Conservation (phyloP, 1,139 yeast species). For the Meyerozyma smithsonii region DNA sequence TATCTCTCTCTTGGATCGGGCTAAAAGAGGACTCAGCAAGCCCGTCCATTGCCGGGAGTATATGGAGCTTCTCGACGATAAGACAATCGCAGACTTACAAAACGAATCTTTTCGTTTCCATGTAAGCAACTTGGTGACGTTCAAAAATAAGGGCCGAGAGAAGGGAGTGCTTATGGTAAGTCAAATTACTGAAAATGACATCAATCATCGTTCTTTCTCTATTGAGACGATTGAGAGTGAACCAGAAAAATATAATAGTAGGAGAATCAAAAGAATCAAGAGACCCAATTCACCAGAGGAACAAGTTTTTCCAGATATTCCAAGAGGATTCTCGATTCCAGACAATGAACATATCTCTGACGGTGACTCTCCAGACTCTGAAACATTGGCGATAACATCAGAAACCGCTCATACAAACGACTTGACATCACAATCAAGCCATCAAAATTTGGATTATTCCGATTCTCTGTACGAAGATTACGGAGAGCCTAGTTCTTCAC, state of each 20-base stretch:
- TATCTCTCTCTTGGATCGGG: not conserved
- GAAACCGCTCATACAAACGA: not conserved
- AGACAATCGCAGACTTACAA: not conserved
- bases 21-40: not conserved
- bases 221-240: not conserved
- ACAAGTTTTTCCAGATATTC: not conserved
- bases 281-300: not conserved
- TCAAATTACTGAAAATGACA: not conserved
- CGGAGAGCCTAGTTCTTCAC: too few relatives aligned
- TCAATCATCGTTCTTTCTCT: not conserved
- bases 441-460: not conserved
- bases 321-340: not conserved
- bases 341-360: not conserved
- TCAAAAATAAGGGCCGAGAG: not conserved
- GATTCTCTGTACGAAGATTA: not conserved
- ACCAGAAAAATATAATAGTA: too few relatives aligned
- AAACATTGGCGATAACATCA: not conserved
- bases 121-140: not conserved
- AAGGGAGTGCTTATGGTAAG: not conserved
- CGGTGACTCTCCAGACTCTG: not conserved
- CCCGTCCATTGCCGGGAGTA: not conserved
- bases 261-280: not conserved
- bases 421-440: too few relatives aligned
- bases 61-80: not conserved
- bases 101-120: not conserved